Base-by-base conservation (phyloP, 345 rosid species). In the Abelmoschus esculentus region DNA sequence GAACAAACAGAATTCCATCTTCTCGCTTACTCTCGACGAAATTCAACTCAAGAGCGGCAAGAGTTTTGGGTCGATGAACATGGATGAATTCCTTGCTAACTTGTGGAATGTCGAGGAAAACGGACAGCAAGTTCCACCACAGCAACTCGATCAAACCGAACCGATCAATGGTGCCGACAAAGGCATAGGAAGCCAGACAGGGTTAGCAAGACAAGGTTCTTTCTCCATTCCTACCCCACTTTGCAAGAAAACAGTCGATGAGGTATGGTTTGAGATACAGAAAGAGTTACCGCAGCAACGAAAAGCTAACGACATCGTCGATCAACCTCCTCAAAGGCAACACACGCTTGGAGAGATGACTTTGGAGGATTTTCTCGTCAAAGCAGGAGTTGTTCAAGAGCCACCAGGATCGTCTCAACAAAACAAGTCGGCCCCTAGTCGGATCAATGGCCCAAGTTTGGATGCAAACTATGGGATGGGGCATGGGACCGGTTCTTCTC, bases 181-280 rank as follows among this genome's bases (percentile, higher is more conserved):
- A 6, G 66, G 55, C 3, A n/a, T 17, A 0, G 55, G 55, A 50
- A 15, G 17, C 64, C 81, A 52, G 19, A 64, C 78, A 1, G 36
- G 79, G 4, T 59, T 84, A 42, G 79, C 75, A 4, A 77, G 89
- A 22, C 96, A 88, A 70, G 85, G 88, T 14, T 90, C 96, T 1
- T 81, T 93, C 69, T 76, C 91, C 0, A 76, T 90, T 73, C 97
- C 98, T 0, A 59, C 83, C 7, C 90, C 87, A 3, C 74, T 93
- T 4, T 87, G 87, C 80, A 89, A 89, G 85, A 93, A 89, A 77
- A 90, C 97, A 0, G 93, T 93, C 6, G 97, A 90, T 32, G 92
- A 93, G 71, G 92, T 93, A 4, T 93, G 96, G 97, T 80, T 67
- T 2, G 93, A 90, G 79, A 93, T 90, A 61, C 93, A 86, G 69